These are phyloP conservation scores for Phialophora chinensis DNA, from an alignment of 2,329 filamentous ascomycete genomes.

Conservation along the genomic window DNA sequence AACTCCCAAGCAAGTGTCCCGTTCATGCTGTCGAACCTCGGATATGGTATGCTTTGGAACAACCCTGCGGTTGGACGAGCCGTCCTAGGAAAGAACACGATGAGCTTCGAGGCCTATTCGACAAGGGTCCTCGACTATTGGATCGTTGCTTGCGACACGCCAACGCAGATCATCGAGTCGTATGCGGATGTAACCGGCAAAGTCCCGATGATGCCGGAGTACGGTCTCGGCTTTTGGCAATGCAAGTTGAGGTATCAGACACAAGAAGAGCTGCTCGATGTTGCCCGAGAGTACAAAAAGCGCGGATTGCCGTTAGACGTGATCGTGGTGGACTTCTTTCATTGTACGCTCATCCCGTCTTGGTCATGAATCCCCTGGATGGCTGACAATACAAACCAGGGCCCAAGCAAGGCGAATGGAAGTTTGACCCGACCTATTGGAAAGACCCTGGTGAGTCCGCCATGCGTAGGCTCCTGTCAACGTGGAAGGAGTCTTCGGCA, in stretches of 20 bases:
- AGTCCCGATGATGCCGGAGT: constrained; percentile 72
- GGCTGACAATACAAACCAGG: constrained; percentile 40
- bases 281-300: constrained; percentile 65
- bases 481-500: constrained; percentile 29
- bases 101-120: constrained; percentile 65
- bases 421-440: constrained; percentile 68
- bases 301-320: constrained; percentile 65
- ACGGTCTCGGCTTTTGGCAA: constrained; percentile 72
- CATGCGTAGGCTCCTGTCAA: constrained; percentile 29
- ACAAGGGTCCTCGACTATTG: constrained; percentile 68
- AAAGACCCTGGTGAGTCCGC: constrained; percentile 61
- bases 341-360: constrained; percentile 48
- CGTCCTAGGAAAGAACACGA: constrained; percentile 66
- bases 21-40: constrained; percentile 64
- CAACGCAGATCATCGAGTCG: constrained; percentile 61
- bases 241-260: constrained; percentile 70
- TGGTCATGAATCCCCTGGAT: background rate
- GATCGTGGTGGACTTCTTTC: constrained; percentile 72
- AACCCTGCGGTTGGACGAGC: constrained; percentile 67
- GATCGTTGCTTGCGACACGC: constrained; percentile 64
- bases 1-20: constrained; percentile 71
- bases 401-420: constrained; percentile 71
- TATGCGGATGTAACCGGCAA: constrained; percentile 65
- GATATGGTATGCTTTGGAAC: constrained; percentile 71
- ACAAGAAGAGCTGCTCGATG: constrained; percentile 66